Evolutionary conservation across 2,329 filamentous ascomycete species (phyloP), one percentile per base, ranked within the genome.

Genomic region (Hirsutella minnesotensis): DNA sequence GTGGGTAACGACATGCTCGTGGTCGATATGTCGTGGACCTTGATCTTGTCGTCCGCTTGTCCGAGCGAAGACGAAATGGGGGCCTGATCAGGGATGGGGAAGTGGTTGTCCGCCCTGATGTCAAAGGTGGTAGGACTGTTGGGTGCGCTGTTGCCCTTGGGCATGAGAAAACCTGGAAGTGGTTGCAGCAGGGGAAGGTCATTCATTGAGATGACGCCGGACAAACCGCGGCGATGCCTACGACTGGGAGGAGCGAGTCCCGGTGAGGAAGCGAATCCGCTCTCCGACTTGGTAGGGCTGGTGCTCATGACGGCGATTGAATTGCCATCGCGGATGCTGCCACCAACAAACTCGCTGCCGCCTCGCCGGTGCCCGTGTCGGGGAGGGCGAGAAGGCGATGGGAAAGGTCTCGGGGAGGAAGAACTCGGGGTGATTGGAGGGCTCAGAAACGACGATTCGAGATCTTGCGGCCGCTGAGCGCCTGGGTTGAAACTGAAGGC

Each of bases 341-440:
- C 85, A 31, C 86, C 86, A 38, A 94, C 84, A 54, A 94, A 88
- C 58, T 95, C 88, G 58, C 88, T 95, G 22, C 80, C 83, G 42
- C 84, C 84, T 54, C 89, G 77, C 53, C 81, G 75, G 59, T 95
- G 89, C 24, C 83, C 80, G 56, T 88, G 84, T 19, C 81, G 79
- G 27, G 66, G 64, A 20, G 73, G 66, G 46, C 77, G 70, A 18
- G 73, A 68, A 16, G 79, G 71, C 7, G 75, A 72, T n/a, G 79
- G 73, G 16, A 66, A 59, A 2, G 66, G 57, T 31, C 65, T 62
- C 2, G 67, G 64, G 4, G 74, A 73, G 13, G 67, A 64, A 4
- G 74, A 73, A 15, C 65, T 62, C 12, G 76, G 73, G n/a, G 74
- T 73, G 15, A 72, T 61, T 0, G 75, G 71, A 13, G 77, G 75